phyloP scores from a whole-genome alignment of 2,329 filamentous ascomycete species.

The Aspergillus phoenicis region DNA sequence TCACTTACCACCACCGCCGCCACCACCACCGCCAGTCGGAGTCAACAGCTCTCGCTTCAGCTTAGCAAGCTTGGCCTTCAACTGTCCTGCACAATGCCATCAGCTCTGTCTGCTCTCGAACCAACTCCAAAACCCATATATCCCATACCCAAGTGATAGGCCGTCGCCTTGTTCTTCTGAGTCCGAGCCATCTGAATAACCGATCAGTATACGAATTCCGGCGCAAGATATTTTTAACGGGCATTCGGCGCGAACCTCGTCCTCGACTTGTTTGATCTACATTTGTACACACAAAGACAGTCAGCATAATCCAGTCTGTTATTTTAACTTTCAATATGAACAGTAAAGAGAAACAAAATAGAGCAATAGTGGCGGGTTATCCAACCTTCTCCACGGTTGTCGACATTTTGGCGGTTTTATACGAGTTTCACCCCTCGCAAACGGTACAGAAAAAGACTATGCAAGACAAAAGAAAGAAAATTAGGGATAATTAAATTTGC shows the following conservation, averaged over 20 bases:
- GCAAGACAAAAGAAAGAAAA: constrained; percentile 12
- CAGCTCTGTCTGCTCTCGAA: constrained; percentile 24
- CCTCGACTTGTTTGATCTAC: constrained; percentile 95
- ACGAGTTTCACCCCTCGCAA: constrained; percentile 25
- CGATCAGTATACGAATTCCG: constrained; percentile 17
- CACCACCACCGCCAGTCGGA: constrained; percentile 75
- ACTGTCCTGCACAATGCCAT: constrained; percentile 59
- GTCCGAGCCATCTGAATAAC: constrained; percentile 79
- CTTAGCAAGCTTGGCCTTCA: constrained; percentile 98
- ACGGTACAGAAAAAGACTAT: constrained; percentile 18
- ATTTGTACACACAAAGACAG: constrained; percentile 23
- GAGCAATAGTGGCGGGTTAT: constrained; percentile 9
- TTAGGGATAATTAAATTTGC: constrained; percentile 1
- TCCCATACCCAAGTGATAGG: constrained; percentile 75
- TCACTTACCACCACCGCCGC: constrained; percentile 61
- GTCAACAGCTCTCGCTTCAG: constrained; percentile 94
- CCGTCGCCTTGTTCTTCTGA: constrained; percentile 96
- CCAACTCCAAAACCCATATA: background rate
- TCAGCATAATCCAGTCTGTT: constrained; percentile 30
- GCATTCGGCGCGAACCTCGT: constrained; percentile 67
- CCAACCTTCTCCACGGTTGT: constrained; percentile 94
- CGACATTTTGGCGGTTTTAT: constrained; percentile 68
- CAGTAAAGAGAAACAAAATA: background rate
- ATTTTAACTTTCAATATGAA: background rate
- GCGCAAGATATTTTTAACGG: constrained; percentile 1